A percentile compares a stretch with the other conserved stretches of the same genome.
phyloP scores from a whole-genome alignment of 176 grass and related monocot species.

The Pharus latifolius region DNA sequence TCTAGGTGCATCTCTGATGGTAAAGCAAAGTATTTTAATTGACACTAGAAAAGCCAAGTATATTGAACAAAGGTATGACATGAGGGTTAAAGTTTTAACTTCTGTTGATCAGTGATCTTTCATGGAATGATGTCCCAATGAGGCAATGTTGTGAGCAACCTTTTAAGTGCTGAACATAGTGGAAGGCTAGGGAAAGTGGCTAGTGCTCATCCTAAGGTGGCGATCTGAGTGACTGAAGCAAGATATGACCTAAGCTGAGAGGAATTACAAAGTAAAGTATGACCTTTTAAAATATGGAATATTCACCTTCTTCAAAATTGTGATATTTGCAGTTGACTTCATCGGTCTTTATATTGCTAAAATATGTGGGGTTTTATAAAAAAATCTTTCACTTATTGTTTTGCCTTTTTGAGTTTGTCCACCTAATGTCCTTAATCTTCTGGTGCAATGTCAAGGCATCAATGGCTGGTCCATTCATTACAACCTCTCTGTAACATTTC shows the following conservation, averaged over 20 bases:
- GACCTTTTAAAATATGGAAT: background rate
- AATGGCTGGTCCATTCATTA: background rate
- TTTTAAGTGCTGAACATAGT: too few relatives aligned
- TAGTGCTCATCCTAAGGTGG: background rate
- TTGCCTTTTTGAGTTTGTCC: background rate
- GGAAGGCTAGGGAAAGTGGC: background rate
- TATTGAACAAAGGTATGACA: background rate
- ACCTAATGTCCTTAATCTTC: background rate
- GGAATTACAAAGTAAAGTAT: background rate
- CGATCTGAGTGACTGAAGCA: background rate
- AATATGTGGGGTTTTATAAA: background rate
- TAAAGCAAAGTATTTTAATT: background rate
- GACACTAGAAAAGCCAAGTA: background rate
- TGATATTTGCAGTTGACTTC: conserved; percentile 8
- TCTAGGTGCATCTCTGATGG: background rate
- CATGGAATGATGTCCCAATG: background rate
- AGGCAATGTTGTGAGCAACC: background rate
- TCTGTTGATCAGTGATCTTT: background rate
- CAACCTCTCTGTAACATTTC: background rate
- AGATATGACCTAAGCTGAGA: background rate
- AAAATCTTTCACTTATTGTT: background rate
- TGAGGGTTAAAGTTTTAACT: background rate
- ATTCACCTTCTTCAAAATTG: background rate
- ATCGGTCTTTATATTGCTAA: background rate
- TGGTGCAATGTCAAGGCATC: background rate